A percentile compares a stretch with the other conserved stretches of the same genome.
Conservation (phyloP, 202 grass and related monocot genomes). For the Setaria italica region DNA sequence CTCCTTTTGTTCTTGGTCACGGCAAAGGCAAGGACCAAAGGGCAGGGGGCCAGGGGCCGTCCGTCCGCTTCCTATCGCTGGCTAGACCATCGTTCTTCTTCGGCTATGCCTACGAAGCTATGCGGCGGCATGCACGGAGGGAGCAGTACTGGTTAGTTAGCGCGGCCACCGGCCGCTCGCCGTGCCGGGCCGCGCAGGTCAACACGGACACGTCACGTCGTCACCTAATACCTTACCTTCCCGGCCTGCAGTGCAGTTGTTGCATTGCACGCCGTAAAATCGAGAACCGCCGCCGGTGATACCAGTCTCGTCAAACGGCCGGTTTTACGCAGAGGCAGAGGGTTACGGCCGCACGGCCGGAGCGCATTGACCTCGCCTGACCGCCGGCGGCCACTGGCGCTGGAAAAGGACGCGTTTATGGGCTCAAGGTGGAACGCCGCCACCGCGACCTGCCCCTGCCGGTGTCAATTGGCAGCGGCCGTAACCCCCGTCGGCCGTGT, state of each 20-base stretch:
- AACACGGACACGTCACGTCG: background rate
- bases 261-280: too few species aligned
- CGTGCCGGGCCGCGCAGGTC: constrained; percentile 21
- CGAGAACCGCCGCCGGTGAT: too few species aligned
- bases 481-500: background rate
- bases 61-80: background rate
- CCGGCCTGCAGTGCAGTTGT: background rate
- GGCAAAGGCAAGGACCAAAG: background rate
- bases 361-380: background rate
- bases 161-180: background rate
- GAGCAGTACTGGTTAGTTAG: background rate
- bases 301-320: background rate
- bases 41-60: background rate
- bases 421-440: background rate
- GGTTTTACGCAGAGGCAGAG: background rate
- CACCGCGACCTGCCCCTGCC: background rate
- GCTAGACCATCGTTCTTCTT: background rate
- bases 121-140: background rate
- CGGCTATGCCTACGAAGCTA: background rate
- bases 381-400: background rate
- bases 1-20: background rate
- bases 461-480: background rate
- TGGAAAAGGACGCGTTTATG: background rate
- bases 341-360: background rate
- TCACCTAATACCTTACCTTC: constrained; percentile 10